phyloP scores from a whole-genome alignment of 441 rosid genomes.

The Geranium incanum region DNA sequence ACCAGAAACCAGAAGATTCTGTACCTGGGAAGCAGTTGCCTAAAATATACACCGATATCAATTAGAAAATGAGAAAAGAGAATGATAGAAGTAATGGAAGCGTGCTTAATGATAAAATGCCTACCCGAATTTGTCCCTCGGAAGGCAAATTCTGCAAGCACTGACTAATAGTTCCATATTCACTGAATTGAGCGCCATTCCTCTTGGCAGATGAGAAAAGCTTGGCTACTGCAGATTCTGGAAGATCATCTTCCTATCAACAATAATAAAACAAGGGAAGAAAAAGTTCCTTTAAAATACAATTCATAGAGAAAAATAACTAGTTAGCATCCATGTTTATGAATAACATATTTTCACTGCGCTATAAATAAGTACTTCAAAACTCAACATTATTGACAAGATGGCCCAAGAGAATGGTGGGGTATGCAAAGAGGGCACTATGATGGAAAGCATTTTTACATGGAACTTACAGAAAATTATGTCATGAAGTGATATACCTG shows the following conservation, averaged over 20 bases:
- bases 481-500: neutral
- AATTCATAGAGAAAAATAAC: neutral
- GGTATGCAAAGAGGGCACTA: neutral
- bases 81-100: constrained; percentile 6
- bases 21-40: constrained; percentile 91
- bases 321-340: neutral
- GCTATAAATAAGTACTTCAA: neutral
- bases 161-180: constrained; percentile 46
- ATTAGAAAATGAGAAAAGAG: constrained; percentile 20
- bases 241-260: constrained; percentile 62
- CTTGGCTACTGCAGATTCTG: constrained; percentile 89
- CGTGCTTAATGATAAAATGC: constrained; percentile 5
- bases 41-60: constrained; percentile 27
- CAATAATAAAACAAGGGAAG: constrained; percentile 13
- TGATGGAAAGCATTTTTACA: neutral
- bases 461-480: neutral
- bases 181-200: constrained; percentile 38
- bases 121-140: constrained; percentile 76
- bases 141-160: constrained; percentile 81
- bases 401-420: neutral
- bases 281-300: neutral
- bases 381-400: neutral
- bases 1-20: constrained; percentile 90
- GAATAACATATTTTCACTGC: neutral
- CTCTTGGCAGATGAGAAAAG: constrained; percentile 72